Percentiles rank a stretch among this genome's conserved stretches.
Evolutionary conservation across 2,329 filamentous ascomycete genomes (phyloP).

Genomic region (Ceratocystiopsis minuta): DNA sequence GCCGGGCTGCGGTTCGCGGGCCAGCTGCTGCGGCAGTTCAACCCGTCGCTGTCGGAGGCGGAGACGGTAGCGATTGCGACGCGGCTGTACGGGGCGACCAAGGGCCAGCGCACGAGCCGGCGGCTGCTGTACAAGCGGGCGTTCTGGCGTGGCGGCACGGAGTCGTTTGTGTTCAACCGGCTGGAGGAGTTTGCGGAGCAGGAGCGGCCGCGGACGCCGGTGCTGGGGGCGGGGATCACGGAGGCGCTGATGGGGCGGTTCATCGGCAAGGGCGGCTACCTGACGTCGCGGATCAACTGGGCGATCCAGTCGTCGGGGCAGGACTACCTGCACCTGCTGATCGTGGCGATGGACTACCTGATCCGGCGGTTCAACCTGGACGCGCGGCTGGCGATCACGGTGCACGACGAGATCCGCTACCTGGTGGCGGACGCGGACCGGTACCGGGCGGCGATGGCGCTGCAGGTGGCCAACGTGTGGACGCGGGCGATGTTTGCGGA

Average conservation of each 20-base stretch:
- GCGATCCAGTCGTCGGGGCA: slow-evolving; percentile 95
- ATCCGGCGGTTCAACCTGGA: slow-evolving; percentile 68
- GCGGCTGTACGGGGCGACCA: slow-evolving; percentile 74
- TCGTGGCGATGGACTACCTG: slow-evolving; percentile 89
- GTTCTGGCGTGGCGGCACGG: slow-evolving; percentile 93
- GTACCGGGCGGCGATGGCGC: slow-evolving; percentile 77
- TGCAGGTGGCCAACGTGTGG: slow-evolving; percentile 91
- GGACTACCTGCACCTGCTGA: slow-evolving; percentile 87
- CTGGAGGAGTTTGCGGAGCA: slow-evolving; percentile 96
- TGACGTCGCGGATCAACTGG: slow-evolving; percentile 97
- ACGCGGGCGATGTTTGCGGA: slow-evolving; percentile 94
- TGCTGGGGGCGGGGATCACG: slow-evolving; percentile 86
- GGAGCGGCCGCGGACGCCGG: slow-evolving; percentile 74
- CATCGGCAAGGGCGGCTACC: slow-evolving; percentile 75
- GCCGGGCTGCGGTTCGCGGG: slow-evolving; percentile 87
- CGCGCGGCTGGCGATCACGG: slow-evolving; percentile 77
- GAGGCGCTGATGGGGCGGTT: slow-evolving; percentile 82
- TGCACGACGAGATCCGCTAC: slow-evolving; percentile 95
- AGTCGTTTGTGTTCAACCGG: slow-evolving; percentile 96
- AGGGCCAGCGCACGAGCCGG: slow-evolving; percentile 68
- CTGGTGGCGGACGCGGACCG: slow-evolving; percentile 71
- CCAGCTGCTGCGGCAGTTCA: slow-evolving; percentile 82
- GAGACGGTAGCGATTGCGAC: slow-evolving; percentile 61
- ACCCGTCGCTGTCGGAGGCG: slow-evolving; percentile 61
- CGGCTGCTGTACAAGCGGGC: slow-evolving; percentile 52